phyloP scores from a whole-genome alignment of 345 rosid genomes.

The Camelina hispida region DNA sequence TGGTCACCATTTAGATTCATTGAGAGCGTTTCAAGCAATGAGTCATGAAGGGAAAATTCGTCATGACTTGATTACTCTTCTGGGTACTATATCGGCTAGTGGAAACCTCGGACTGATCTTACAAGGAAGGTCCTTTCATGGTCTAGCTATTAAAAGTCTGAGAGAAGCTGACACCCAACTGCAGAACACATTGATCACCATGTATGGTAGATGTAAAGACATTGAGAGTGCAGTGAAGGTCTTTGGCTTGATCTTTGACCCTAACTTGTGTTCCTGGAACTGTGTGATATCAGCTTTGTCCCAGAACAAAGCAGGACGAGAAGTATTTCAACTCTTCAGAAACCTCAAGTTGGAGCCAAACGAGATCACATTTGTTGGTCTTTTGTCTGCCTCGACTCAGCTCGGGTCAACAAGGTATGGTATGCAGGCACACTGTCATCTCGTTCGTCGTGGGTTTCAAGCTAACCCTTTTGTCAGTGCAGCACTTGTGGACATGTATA shows the following conservation, averaged over 20 bases:
- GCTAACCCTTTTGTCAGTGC: slow-evolving; percentile 53
- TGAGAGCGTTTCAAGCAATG: slow-evolving; percentile 55
- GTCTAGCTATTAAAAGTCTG: slow-evolving; percentile 52
- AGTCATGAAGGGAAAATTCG: slow-evolving; percentile 37
- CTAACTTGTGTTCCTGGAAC: slow-evolving; percentile 74
- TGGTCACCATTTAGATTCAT: slow-evolving; percentile 48
- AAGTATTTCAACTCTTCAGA: slow-evolving; percentile 57
- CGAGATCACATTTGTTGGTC: slow-evolving; percentile 61
- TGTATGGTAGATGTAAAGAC: slow-evolving; percentile 68
- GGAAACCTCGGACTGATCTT: slow-evolving; percentile 54
- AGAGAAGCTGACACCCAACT: slow-evolving; percentile 51
- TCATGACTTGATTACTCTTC: slow-evolving; percentile 54
- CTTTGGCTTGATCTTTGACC: slow-evolving; percentile 45
- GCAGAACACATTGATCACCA: slow-evolving; percentile 62
- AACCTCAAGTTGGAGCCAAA: slow-evolving; percentile 51
- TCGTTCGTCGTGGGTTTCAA: slow-evolving; percentile 49
- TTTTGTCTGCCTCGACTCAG: slow-evolving; percentile 63
- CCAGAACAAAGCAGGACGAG: slow-evolving; percentile 60
- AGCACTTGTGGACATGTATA: slow-evolving; percentile 63
- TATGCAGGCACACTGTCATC: slow-evolving; percentile 56
- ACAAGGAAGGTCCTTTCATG: slow-evolving; percentile 58
- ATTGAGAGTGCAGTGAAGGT: slow-evolving; percentile 52
- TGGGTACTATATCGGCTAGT: slow-evolving; percentile 51
- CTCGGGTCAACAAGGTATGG: slow-evolving; percentile 57
- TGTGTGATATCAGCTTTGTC: slow-evolving; percentile 67